These are phyloP conservation scores for Aspergillus carbonarius DNA, from an alignment of 2,329 filamentous ascomycete genomes.

Conservation along the genomic window DNA sequence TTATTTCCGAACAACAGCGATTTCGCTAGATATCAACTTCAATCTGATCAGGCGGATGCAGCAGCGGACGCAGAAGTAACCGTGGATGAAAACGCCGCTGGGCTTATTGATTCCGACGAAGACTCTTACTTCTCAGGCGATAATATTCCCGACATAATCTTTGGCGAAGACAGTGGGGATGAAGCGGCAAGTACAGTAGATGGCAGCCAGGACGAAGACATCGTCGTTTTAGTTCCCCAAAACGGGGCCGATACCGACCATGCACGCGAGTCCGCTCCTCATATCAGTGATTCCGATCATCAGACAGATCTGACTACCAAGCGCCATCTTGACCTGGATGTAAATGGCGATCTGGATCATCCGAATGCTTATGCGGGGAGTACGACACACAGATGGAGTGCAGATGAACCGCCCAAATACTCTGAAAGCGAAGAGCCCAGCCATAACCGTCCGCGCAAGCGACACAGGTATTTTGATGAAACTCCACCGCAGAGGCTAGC, in stretches of 20 bases:
- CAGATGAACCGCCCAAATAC: not conserved
- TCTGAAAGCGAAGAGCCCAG: not conserved
- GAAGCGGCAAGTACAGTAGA: slow-evolving; percentile 8
- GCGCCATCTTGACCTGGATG: not conserved
- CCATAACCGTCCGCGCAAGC: slow-evolving; percentile 12
- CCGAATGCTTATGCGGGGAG: not conserved
- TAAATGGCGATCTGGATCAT: not conserved
- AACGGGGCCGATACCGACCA: not conserved
- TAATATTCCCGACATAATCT: slow-evolving; percentile 27
- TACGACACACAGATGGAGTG: not conserved
- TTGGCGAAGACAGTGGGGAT: slow-evolving; percentile 19
- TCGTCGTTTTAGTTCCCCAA: slow-evolving; percentile 22
- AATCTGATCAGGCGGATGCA: slow-evolving; percentile 11
- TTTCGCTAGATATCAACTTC: slow-evolving; percentile 22
- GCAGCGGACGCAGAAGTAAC: slow-evolving; percentile 43
- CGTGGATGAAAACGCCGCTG: slow-evolving; percentile 64
- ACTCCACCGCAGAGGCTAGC: not conserved
- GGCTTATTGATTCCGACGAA: slow-evolving; percentile 46
- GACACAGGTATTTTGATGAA: slow-evolving; percentile 1
- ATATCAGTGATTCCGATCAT: not conserved
- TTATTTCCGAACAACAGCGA: slow-evolving; percentile 69
- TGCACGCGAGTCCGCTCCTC: not conserved
- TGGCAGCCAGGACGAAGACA: slow-evolving; percentile 23
- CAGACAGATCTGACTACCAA: not conserved
- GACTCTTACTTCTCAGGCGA: slow-evolving; percentile 46